These are phyloP conservation scores for Wickerhamomyces bovis DNA, from an alignment of 805 yeast species.

Conservation along the genomic window DNA sequence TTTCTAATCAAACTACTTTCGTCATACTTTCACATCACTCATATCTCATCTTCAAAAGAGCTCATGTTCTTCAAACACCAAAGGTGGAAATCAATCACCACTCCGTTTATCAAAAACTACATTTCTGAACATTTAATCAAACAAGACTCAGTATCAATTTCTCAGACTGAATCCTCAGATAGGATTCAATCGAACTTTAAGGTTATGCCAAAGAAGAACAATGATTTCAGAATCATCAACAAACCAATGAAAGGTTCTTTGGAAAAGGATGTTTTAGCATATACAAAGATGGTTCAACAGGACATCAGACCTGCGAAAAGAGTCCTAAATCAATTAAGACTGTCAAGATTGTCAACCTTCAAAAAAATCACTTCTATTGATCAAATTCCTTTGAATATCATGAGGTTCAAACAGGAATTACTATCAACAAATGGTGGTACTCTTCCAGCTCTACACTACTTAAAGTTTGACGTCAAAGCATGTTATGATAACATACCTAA, in stretches of 20 bases:
- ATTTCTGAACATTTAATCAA: constrained; percentile 29
- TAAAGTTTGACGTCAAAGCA: constrained; percentile 70
- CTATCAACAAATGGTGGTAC: constrained; percentile 16
- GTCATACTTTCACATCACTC: constrained; percentile 64
- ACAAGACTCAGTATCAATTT: constrained; percentile 11
- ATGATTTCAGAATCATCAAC: constrained; percentile 55
- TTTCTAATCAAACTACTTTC: constrained; percentile 43
- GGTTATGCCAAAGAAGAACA: constrained; percentile 50
- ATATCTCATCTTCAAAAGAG: constrained; percentile 35
- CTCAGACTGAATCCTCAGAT: constrained; percentile 16
- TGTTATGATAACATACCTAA: constrained; percentile 74
- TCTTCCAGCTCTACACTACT: constrained; percentile 37
- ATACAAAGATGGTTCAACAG: constrained; percentile 28
- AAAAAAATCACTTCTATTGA: constrained; percentile 35
- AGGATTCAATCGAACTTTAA: constrained; percentile 32
- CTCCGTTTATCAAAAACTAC: constrained; percentile 39
- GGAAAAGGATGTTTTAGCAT: constrained; percentile 29
- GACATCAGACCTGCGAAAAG: constrained; percentile 39
- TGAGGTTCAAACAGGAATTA: constrained; percentile 30
- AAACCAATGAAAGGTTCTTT: constrained; percentile 40
- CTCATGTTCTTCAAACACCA: constrained; percentile 50
- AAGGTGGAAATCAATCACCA: constrained; percentile 45
- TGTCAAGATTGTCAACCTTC: constrained; percentile 19
- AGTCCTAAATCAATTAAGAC: constrained; percentile 30
- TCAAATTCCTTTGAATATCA: constrained; percentile 38